phyloP scores from a whole-genome alignment of 1,139 yeast species.

The Blastobotrys elegans region DNA sequence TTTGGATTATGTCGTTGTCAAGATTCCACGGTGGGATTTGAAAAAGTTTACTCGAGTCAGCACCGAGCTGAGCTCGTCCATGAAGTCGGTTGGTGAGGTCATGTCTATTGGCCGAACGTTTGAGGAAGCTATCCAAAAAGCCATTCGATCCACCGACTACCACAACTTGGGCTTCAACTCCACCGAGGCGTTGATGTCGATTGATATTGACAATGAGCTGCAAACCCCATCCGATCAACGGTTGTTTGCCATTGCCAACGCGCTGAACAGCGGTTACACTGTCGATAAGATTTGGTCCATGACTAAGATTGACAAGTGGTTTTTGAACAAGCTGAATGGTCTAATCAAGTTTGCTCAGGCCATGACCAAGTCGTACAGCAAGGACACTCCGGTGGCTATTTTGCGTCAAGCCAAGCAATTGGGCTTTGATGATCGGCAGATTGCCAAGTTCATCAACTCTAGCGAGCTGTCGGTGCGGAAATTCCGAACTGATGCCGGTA shows the following conservation, averaged over 20 bases:
- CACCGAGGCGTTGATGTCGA: slow-evolving; percentile 80
- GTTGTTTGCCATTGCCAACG: slow-evolving; percentile 94
- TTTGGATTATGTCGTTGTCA: slow-evolving; percentile 92
- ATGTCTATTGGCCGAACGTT: slow-evolving; percentile 98
- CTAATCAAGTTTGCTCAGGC: slow-evolving; percentile 64
- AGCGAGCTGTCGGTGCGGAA: slow-evolving; percentile 93
- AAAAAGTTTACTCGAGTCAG: slow-evolving; percentile 93
- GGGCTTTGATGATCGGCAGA: slow-evolving; percentile 96
- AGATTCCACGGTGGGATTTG: slow-evolving; percentile 99
- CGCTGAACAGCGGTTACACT: slow-evolving; percentile 75
- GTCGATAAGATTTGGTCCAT: slow-evolving; percentile 90
- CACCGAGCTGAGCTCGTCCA: slow-evolving; percentile 80
- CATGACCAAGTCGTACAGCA: slow-evolving; percentile 50
- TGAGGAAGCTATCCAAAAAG: slow-evolving; percentile 97
- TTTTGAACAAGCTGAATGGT: slow-evolving; percentile 76
- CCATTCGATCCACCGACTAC: slow-evolving; percentile 93
- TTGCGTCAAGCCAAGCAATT: slow-evolving; percentile 90
- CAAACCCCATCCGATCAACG: slow-evolving; percentile 97
- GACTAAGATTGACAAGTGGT: slow-evolving; percentile 97
- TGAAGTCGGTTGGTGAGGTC: slow-evolving; percentile 99
- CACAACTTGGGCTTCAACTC: slow-evolving; percentile 90
- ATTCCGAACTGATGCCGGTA: slow-evolving; percentile 81
- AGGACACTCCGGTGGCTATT: slow-evolving; percentile 51
- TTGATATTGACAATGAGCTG: slow-evolving; percentile 84
- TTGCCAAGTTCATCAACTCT: slow-evolving; percentile 83